Conservation (phyloP, 371 early-diverging fungal genomes). For the Rhizopus delemar region DNA sequence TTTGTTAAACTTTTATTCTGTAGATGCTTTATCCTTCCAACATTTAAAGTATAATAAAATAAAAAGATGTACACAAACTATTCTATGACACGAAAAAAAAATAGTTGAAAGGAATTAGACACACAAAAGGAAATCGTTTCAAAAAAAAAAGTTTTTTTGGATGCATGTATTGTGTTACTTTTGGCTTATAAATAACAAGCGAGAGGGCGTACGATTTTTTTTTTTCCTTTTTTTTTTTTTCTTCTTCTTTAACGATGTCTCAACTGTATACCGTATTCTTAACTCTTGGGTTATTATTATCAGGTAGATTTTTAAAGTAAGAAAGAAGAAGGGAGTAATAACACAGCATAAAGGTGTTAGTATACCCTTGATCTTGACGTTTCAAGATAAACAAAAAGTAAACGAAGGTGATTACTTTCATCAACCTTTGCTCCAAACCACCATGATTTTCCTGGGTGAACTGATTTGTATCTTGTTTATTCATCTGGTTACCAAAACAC, state of each 20-base stretch:
- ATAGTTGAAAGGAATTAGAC: background rate
- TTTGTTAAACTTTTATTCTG: slow-evolving; percentile 4
- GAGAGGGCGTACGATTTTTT: background rate
- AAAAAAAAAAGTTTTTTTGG: slow-evolving; percentile 4
- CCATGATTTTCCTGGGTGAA: slow-evolving; percentile 53
- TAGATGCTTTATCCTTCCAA: slow-evolving; percentile 94
- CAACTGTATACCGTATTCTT: slow-evolving; percentile 21
- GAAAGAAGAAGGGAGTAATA: background rate
- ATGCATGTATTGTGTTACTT: slow-evolving; percentile 2
- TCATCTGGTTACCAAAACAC: slow-evolving; percentile 38
- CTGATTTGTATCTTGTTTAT: slow-evolving; percentile 45
- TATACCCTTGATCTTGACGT: slow-evolving; percentile 49
- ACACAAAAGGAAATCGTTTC: too few relatives aligned
- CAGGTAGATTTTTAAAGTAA: slow-evolving; percentile 12
- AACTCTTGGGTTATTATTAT: slow-evolving; percentile 27
- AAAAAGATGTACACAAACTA: background rate
- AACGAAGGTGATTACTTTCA: slow-evolving; percentile 29
- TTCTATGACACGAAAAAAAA: slow-evolving; percentile 7
- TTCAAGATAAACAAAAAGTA: slow-evolving; percentile 38
- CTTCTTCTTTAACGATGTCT: slow-evolving; percentile 18
- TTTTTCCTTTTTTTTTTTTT: slow-evolving; percentile 12
- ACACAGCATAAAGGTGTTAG: slow-evolving; percentile 30
- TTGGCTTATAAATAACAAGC: background rate
- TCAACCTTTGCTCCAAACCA: slow-evolving; percentile 47
- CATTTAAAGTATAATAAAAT: slow-evolving; percentile 59